Base-by-base conservation (phyloP, 2,329 filamentous ascomycete species). In the Colletotrichum sp. region DNA sequence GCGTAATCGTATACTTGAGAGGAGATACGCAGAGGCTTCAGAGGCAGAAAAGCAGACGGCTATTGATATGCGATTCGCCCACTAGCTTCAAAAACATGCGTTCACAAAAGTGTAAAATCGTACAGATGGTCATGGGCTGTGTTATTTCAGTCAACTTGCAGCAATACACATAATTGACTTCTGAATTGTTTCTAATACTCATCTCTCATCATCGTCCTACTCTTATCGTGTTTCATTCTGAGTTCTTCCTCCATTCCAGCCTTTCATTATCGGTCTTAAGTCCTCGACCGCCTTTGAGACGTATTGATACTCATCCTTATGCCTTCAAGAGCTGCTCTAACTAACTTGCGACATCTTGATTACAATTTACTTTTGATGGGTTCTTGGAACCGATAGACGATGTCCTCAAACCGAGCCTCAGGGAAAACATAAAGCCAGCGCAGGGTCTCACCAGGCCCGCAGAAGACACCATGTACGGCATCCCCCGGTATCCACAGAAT, bases 1-100 rank as follows among this genome's bases (percentile, higher is more conserved):
- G 76, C 79, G 83, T 26, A 84, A 84, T 78, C 32, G 21, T n/a
- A 34, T 63, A 3, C 24, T 63, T n/a, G 21, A 63, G 32, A 38
- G 32, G 13, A 63, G 24, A 16, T 63, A 38, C 8, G 59, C 59
- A 14, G 59, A 63, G 9, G 59, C 59, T 24, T 36, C 32, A 14
- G 32, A 16, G 32, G 59, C 32, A 38, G 59, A 63, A 38, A 63
- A 63, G 32, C 59, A 63, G 21, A 63, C n/a, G 7, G 30, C 59
- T 13, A 63, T 63, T 8, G 59, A 63, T 8, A 38, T 62, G 59
- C 59, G 59, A 9, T 62, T 62, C 4, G 59, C 59, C 7, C 59
- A 62, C 10, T 62, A 62, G 8, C 13, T 13, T 9, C 4, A 3
- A 38, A 36, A 0, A 38, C 14, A 38, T 18, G 14, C 14, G 16